A percentile compares a stretch with the other conserved stretches of the same genome.
These are phyloP conservation scores for Populus euphratica DNA, from an alignment of 345 rosid species.

Conservation along the genomic window DNA sequence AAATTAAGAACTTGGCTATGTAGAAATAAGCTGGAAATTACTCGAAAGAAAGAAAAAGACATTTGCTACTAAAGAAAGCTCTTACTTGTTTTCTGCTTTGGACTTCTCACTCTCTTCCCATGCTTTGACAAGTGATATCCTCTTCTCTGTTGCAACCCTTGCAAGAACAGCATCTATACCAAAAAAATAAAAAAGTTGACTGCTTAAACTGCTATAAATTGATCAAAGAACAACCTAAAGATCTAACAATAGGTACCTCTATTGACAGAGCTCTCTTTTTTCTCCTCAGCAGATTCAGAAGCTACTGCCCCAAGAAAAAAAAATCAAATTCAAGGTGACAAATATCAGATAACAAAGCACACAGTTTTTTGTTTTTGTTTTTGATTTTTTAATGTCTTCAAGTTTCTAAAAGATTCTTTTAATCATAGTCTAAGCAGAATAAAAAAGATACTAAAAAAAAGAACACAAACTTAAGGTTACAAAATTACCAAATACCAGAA, in stretches of 20 bases:
- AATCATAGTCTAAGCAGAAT: not conserved
- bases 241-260: conserved; percentile 40
- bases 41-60: not conserved
- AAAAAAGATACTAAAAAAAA: not conserved
- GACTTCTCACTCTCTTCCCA: conserved; percentile 98
- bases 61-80: not conserved
- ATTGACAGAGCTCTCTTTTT: conserved; percentile 39
- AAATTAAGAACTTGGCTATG: not conserved
- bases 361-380: not conserved
- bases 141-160: conserved; percentile 74
- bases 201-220: not conserved
- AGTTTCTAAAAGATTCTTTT: not conserved
- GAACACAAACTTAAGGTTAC: not conserved
- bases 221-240: not conserved
- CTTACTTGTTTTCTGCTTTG: conserved; percentile 84
- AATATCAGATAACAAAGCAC: not conserved
- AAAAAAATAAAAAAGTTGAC: not conserved
- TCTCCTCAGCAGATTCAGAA: conserved; percentile 35
- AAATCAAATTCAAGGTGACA: not conserved
- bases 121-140: conserved; percentile 69
- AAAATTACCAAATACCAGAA: not conserved
- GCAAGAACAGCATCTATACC: conserved; percentile 65
- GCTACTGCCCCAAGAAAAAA: conserved; percentile 34
- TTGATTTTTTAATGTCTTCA: not conserved
- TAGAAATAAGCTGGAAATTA: not conserved